phyloP scores from a whole-genome alignment of 2,329 filamentous ascomycete genomes.

The Reticulascus tulasneorum region DNA sequence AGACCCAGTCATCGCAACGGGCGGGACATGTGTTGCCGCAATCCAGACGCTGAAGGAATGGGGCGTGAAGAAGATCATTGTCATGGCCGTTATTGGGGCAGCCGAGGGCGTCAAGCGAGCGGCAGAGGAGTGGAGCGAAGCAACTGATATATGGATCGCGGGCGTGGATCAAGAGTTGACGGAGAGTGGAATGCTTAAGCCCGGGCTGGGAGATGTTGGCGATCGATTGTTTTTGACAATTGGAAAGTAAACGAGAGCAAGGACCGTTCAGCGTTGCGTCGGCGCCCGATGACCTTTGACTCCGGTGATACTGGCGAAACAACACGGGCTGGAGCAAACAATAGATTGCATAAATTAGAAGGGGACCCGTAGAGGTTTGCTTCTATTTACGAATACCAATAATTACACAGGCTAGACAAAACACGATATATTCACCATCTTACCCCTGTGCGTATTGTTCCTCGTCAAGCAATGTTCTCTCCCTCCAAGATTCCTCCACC shows the following conservation, averaged over 20 bases:
- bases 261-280: neutral
- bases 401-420: no score
- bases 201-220: slow-evolving; percentile 85
- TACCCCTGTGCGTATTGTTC: slow-evolving; percentile 47
- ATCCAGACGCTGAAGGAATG: slow-evolving; percentile 87
- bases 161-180: slow-evolving; percentile 73
- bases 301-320: no score
- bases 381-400: no score
- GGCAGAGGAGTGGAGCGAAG: slow-evolving; percentile 73
- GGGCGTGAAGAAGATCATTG: slow-evolving; percentile 78
- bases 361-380: no score
- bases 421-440: no score
- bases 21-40: slow-evolving; percentile 82
- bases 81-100: slow-evolving; percentile 73
- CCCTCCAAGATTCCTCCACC: slow-evolving; percentile 77
- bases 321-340: no score
- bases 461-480: slow-evolving; percentile 76
- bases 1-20: slow-evolving; percentile 91
- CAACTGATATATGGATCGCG: slow-evolving; percentile 76
- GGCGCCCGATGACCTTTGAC: no score
- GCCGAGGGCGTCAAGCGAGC: slow-evolving; percentile 66
- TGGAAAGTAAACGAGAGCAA: slow-evolving; percentile 58
- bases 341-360: no score
- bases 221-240: slow-evolving; percentile 86
- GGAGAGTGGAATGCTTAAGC: slow-evolving; percentile 82